phyloP scores from a whole-genome alignment of 2,329 filamentous ascomycete genomes.

The Septoria petroselini region DNA sequence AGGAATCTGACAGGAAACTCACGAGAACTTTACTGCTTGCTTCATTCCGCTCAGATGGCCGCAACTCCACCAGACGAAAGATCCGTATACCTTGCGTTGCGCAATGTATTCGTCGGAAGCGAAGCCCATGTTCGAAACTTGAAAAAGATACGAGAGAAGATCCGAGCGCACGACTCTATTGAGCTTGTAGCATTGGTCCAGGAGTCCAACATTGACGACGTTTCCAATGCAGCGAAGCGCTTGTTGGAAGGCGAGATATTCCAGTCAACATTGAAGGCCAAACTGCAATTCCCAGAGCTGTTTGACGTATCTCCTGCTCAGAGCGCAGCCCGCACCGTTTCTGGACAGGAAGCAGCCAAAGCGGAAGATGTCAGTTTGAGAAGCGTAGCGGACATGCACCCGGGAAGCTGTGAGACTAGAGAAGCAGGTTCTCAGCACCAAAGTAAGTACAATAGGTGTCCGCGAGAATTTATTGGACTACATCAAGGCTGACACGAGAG shows the following conservation, averaged over 20 bases:
- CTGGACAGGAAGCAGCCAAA: not conserved
- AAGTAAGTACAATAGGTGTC: not conserved
- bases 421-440: not conserved
- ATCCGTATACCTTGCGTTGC: not conserved
- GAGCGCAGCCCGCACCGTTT: not conserved
- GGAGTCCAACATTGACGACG: not conserved
- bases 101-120: not conserved
- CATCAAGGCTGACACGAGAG: not conserved
- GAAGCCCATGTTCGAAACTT: not conserved
- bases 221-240: not conserved
- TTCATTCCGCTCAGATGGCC: not conserved
- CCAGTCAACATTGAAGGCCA: not conserved
- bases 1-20: not conserved
- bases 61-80: not conserved
- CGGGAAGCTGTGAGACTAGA: not conserved
- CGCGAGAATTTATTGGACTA: not conserved
- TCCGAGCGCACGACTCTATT: not conserved
- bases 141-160: not conserved
- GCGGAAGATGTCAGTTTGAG: not conserved
- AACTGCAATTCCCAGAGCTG: not conserved
- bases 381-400: not conserved
- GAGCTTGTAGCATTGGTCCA: not conserved
- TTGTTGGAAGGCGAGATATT: not conserved
- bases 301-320: not conserved
- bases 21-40: not conserved